phyloP scores from a whole-genome alignment of 768 basidiomycete species.

The Tephrocybe sp. region DNA sequence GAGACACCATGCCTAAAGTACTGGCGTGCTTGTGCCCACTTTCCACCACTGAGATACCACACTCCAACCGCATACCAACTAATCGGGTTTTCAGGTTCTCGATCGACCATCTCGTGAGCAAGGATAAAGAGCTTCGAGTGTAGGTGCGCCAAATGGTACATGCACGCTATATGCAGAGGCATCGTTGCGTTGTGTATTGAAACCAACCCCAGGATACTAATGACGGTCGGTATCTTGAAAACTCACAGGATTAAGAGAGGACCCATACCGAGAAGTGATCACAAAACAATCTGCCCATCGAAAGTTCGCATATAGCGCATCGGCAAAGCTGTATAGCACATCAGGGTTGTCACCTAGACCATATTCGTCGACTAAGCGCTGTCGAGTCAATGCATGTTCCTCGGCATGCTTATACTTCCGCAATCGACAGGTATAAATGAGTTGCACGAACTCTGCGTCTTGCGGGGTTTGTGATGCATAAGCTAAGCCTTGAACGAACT shows the following conservation, averaged over 20 bases:
- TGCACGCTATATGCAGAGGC: constrained; percentile 95
- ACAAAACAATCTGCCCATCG: constrained; percentile 94
- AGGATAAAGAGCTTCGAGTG: constrained; percentile 94
- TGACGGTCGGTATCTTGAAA: neutral
- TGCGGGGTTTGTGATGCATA: constrained; percentile 83
- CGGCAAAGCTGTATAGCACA: constrained; percentile 87
- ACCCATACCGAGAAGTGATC: constrained; percentile 72
- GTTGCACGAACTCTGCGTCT: constrained; percentile 87
- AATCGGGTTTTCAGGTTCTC: constrained; percentile 88
- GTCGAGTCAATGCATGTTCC: constrained; percentile 80
- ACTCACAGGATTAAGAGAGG: neutral
- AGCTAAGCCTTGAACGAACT: constrained; percentile 83
- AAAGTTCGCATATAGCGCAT: constrained; percentile 84
- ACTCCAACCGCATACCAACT: constrained; percentile 99
- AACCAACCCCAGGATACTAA: constrained; percentile 83
- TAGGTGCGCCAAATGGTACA: constrained; percentile 92
- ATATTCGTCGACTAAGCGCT: constrained; percentile 80
- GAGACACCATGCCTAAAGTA: constrained; percentile 76
- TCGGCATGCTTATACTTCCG: constrained; percentile 85
- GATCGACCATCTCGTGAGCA: constrained; percentile 94
- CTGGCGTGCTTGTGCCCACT: constrained; percentile 89
- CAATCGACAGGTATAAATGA: constrained; percentile 90
- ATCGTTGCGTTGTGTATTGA: constrained; percentile 87
- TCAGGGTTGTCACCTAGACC: constrained; percentile 90
- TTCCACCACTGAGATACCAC: constrained; percentile 87